Evolutionary conservation across 495 filamentous ascomycete species (phyloP).

Genomic region (Neurospora sp.): DNA sequence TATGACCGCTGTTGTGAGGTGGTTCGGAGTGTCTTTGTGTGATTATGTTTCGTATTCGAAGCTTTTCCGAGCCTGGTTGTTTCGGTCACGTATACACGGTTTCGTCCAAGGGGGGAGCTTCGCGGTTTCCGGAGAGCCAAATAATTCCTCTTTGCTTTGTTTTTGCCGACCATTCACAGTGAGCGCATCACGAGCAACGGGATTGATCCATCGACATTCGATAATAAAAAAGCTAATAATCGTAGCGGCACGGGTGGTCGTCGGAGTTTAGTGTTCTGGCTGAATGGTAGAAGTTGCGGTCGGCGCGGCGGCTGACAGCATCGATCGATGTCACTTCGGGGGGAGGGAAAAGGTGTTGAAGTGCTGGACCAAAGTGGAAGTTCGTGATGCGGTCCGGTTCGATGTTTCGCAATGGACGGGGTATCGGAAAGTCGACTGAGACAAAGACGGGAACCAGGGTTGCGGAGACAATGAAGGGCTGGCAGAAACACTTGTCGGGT

Average conservation of each 20-base stretch:
- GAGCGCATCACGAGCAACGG: conserved; percentile 7
- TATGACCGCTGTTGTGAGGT: conserved; percentile 7
- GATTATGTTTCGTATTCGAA: neutral
- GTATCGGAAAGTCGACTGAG: neutral
- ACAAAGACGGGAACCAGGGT: neutral
- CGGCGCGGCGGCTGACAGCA: neutral
- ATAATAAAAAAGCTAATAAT: neutral
- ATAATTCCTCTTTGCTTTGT: neutral
- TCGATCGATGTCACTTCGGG: neutral
- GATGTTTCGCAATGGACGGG: neutral
- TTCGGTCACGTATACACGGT: neutral
- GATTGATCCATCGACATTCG: conserved; percentile 4
- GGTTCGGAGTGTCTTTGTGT: neutral
- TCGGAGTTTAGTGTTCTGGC: neutral
- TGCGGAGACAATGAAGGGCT: neutral
- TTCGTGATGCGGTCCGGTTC: neutral
- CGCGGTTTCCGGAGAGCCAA: neutral
- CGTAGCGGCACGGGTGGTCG: neutral
- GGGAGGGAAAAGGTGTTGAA: neutral
- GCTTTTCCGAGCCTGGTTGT: neutral
- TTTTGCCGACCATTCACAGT: neutral
- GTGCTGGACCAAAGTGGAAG: neutral
- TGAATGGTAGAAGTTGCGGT: neutral
- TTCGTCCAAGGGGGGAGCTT: neutral
- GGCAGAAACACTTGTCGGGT: neutral